phyloP scores from a whole-genome alignment of 805 yeast species.

The Saturnispora besseyi region DNA sequence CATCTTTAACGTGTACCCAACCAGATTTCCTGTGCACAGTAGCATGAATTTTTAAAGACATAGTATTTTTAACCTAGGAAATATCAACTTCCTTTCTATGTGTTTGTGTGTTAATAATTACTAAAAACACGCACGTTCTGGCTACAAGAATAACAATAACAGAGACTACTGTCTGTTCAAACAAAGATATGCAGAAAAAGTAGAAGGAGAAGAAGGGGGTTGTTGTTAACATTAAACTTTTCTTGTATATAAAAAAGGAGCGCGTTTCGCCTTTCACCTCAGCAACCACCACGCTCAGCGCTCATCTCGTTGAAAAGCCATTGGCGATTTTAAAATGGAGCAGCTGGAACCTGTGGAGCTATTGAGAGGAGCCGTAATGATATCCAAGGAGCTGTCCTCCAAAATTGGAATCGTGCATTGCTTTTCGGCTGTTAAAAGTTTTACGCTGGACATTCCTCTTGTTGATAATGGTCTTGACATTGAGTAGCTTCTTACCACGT shows the following conservation, averaged over 20 bases:
- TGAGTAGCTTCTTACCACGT: neutral
- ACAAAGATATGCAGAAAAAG: neutral
- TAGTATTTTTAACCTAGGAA: neutral
- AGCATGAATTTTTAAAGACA: constrained; percentile 23
- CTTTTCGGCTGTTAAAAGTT: neutral
- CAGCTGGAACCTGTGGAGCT: neutral
- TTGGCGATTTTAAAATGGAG: no score
- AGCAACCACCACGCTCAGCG: neutral
- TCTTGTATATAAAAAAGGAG: constrained; percentile 5
- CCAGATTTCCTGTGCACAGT: constrained; percentile 45
- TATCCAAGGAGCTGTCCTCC: neutral
- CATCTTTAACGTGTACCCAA: constrained; percentile 90
- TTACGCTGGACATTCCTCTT: neutral
- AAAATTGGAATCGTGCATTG: neutral
- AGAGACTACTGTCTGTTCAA: neutral
- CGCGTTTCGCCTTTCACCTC: neutral
- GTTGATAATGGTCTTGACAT: neutral
- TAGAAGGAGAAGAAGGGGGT: constrained; percentile 1
- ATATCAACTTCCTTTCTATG: no score
- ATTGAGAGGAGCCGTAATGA: neutral
- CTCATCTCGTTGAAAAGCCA: neutral
- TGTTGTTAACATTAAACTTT: constrained; percentile 1
- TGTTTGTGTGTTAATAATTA: no score
- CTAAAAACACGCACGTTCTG: no score
- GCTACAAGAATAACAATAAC: neutral